Evolutionary conservation across 108 stramenopile species (phyloP).

Genomic region (Cylindrotheca closterium): DNA sequence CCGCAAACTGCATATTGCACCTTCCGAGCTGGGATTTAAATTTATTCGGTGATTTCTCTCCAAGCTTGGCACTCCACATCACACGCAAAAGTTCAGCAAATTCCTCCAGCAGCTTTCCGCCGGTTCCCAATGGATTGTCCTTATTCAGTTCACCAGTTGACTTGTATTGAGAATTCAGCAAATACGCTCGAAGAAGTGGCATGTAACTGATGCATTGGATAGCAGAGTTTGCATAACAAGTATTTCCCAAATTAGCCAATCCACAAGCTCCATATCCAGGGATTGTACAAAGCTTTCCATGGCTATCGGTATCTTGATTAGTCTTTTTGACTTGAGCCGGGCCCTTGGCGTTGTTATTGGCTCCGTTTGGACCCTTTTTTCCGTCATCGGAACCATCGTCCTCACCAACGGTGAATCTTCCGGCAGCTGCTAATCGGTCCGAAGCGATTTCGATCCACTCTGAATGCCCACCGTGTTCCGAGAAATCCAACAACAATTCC

Average conservation of each 20-base stretch:
- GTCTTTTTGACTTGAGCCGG: constrained; percentile 50
- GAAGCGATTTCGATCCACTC: constrained; percentile 87
- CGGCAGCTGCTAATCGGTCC: constrained; percentile 75
- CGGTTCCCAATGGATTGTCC: constrained; percentile 94
- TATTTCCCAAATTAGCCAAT: constrained; percentile 89
- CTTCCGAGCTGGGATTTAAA: constrained; percentile 79
- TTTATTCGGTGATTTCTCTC: constrained; percentile 70
- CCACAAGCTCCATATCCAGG: constrained; percentile 89
- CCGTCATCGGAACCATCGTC: constrained; percentile 21
- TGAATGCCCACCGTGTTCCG: constrained; percentile 62
- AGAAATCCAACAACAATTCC: constrained; percentile 71
- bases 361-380: constrained; percentile 16
- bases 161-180: constrained; percentile 80
- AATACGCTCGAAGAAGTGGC: constrained; percentile 84
- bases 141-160: constrained; percentile 83
- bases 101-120: constrained; percentile 90
- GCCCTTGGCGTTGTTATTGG: constrained; percentile 38
- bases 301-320: constrained; percentile 21
- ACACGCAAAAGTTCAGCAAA: constrained; percentile 79
- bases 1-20: constrained; percentile 84
- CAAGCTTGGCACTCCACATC: constrained; percentile 84
- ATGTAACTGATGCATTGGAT: constrained; percentile 92
- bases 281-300: constrained; percentile 62
- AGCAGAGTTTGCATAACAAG: constrained; percentile 95
- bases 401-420: constrained; percentile 66